phyloP scores from a whole-genome alignment of 1,284 basidiomycete genomes.

The Cronartium ribicola region DNA sequence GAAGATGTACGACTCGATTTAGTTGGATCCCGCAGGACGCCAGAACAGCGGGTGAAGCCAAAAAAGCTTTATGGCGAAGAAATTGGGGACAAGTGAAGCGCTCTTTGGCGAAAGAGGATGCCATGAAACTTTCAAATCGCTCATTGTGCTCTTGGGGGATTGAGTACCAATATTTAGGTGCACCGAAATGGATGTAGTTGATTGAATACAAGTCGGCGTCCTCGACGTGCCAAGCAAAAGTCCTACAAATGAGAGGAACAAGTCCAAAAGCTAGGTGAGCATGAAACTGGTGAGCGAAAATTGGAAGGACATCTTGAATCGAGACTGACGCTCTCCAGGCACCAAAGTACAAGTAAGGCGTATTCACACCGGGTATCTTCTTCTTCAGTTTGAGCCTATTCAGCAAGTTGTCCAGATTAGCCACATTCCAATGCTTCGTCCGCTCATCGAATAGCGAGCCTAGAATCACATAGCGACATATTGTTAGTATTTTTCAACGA shows the following conservation, averaged over 20 bases:
- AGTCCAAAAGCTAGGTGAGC: neutral
- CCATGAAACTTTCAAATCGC: constrained; percentile 74
- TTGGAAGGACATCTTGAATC: constrained; percentile 42
- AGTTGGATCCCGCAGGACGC: constrained; percentile 75
- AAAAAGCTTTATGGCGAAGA: constrained; percentile 91
- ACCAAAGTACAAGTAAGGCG: constrained; percentile 96
- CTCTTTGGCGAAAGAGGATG: constrained; percentile 81
- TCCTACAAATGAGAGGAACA: neutral
- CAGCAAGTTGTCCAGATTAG: constrained; percentile 77
- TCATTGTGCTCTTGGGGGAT: constrained; percentile 77
- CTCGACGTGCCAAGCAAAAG: constrained; percentile 94
- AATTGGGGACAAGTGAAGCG: constrained; percentile 82
- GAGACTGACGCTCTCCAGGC: constrained; percentile 86
- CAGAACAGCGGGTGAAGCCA: constrained; percentile 80
- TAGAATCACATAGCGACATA: constrained; percentile 31
- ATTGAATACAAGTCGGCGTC: constrained; percentile 85
- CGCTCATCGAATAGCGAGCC: constrained; percentile 79
- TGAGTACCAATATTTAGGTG: constrained; percentile 93
- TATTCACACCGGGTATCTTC: constrained; percentile 84
- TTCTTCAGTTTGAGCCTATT: constrained; percentile 68
- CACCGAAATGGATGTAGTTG: constrained; percentile 98
- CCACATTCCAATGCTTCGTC: constrained; percentile 87
- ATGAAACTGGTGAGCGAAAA: neutral
- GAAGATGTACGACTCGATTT: constrained; percentile 81
- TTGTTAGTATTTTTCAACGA: neutral